phyloP scores from a whole-genome alignment of 1,284 basidiomycete species.

The Nidula niveotomentosa region DNA sequence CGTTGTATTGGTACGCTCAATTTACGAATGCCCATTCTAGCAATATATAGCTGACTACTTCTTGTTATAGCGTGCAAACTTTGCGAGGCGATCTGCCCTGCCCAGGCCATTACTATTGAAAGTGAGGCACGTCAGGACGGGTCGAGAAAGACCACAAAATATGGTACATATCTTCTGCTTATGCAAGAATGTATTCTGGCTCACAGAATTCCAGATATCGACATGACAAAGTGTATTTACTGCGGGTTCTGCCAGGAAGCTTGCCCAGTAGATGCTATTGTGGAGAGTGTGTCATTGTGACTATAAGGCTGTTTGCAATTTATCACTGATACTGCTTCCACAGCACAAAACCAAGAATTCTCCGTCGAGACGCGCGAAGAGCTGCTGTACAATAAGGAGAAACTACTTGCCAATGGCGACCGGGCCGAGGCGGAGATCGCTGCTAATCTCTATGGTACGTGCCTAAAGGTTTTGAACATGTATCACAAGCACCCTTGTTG shows the following conservation, averaged over 20 bases:
- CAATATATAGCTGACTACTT: slow-evolving; percentile 4
- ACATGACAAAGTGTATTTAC: slow-evolving; percentile 98
- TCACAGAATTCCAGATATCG: slow-evolving; percentile 67
- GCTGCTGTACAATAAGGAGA: slow-evolving; percentile 98
- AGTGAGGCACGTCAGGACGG: slow-evolving; percentile 96
- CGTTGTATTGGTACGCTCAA: slow-evolving; percentile 85
- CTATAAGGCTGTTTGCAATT: too few species aligned
- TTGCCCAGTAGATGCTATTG: slow-evolving; percentile 99
- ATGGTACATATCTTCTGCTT: slow-evolving; percentile 55
- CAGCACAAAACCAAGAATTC: slow-evolving; percentile 96
- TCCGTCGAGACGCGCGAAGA: slow-evolving; percentile 98
- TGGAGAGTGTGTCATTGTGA: slow-evolving; percentile 78
- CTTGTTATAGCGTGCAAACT: slow-evolving; percentile 86
- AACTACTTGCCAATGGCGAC: slow-evolving; percentile 95
- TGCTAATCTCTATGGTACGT: slow-evolving; percentile 84
- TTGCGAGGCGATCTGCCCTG: slow-evolving; percentile 99
- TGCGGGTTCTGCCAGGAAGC: slow-evolving; percentile 99
- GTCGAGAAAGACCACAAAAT: slow-evolving; percentile 95
- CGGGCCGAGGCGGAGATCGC: slow-evolving; percentile 96
- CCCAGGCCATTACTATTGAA: slow-evolving; percentile 99
- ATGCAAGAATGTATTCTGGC: slow-evolving; percentile 15
- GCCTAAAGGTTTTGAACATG: background rate
- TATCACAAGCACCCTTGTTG: too few species aligned
- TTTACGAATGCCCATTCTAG: slow-evolving; percentile 17
- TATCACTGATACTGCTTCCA: slow-evolving; percentile 5